A percentile compares a stretch with the other conserved stretches of the same genome.
Evolutionary conservation across 106 monocot species (phyloP).

Genomic region (Acorus calamus): DNA sequence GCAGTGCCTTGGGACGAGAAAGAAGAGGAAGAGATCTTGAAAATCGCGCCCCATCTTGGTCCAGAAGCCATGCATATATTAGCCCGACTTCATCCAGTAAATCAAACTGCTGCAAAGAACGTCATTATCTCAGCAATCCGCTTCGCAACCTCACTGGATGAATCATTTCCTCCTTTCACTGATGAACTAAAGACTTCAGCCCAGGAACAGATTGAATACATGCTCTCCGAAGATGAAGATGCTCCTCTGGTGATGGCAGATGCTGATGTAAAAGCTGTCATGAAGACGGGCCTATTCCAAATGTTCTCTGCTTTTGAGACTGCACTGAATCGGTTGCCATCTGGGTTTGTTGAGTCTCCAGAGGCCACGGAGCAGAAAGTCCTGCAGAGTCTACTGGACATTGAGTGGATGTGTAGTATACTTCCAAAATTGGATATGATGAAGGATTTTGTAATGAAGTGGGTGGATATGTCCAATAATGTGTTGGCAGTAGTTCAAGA

Average conservation of each 20-base stretch:
- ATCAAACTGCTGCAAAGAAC: slow-evolving; percentile 52
- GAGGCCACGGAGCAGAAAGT: slow-evolving; percentile 45
- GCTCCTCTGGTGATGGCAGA: slow-evolving; percentile 47
- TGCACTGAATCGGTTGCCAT: slow-evolving; percentile 28
- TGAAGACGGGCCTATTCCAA: slow-evolving; percentile 35
- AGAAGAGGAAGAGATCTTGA: slow-evolving; percentile 86
- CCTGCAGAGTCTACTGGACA: slow-evolving; percentile 44
- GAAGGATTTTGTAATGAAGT: slow-evolving; percentile 59
- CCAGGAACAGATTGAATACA: slow-evolving; percentile 90
- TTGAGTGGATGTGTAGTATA: slow-evolving; percentile 68
- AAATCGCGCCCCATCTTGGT: slow-evolving; percentile 44
- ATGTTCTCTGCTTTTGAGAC: slow-evolving; percentile 43
- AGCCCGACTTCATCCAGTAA: slow-evolving; percentile 51
- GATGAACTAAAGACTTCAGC: slow-evolving; percentile 86
- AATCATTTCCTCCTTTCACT: slow-evolving; percentile 43
- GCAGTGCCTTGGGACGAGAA: slow-evolving; percentile 93
- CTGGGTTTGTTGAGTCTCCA: slow-evolving; percentile 16
- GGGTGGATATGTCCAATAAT: slow-evolving; percentile 39
- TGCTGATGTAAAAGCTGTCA: slow-evolving; percentile 51
- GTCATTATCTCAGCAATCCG: slow-evolving; percentile 81
- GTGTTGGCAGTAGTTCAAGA: slow-evolving; percentile 38
- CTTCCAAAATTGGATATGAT: slow-evolving; percentile 75
- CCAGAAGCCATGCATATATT: slow-evolving; percentile 33
- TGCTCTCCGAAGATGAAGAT: slow-evolving; percentile 78
- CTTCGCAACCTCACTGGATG: slow-evolving; percentile 44